Evolutionary conservation across 2,329 filamentous ascomycete genomes (phyloP).

Genomic region (Pseudocercospora fijiensis): DNA sequence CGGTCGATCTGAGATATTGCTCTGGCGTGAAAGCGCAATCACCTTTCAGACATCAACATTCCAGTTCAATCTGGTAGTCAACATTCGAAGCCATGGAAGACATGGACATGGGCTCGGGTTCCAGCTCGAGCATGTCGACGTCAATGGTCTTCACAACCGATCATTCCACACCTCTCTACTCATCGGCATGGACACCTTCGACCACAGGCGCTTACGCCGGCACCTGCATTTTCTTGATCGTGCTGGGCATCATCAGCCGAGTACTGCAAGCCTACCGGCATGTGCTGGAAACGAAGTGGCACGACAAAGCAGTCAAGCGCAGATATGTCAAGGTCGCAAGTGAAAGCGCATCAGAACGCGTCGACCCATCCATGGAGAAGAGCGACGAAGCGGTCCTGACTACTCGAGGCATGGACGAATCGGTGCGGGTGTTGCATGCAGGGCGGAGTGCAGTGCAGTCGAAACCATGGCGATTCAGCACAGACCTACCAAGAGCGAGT

Average conservation of each 20-base stretch:
- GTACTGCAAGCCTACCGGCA: slow-evolving; percentile 68
- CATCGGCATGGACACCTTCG: slow-evolving; percentile 69
- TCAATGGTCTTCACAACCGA: slow-evolving; percentile 64
- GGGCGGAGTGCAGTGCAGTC: slow-evolving; percentile 35
- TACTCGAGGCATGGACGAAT: slow-evolving; percentile 77
- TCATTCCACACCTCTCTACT: slow-evolving; percentile 64
- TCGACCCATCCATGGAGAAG: slow-evolving; percentile 41
- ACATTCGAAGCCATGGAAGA: slow-evolving; percentile 10
- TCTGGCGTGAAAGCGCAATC: not conserved
- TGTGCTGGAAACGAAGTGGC: slow-evolving; percentile 64
- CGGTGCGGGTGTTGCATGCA: slow-evolving; percentile 64
- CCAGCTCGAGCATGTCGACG: slow-evolving; percentile 43
- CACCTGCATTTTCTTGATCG: slow-evolving; percentile 86
- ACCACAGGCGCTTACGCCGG: slow-evolving; percentile 73
- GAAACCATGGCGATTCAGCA: slow-evolving; percentile 77
- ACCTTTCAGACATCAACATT: not conserved
- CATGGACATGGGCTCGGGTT: slow-evolving; percentile 15
- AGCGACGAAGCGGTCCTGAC: slow-evolving; percentile 66
- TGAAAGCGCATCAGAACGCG: slow-evolving; percentile 46
- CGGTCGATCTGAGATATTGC: not conserved
- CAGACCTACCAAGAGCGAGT: slow-evolving; percentile 71
- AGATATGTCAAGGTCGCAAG: slow-evolving; percentile 75
- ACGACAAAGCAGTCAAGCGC: slow-evolving; percentile 68
- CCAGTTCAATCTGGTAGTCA: not conserved
- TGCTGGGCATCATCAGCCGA: slow-evolving; percentile 70